Evolutionary conservation across 2,329 filamentous ascomycete species (phyloP).

Genomic region (Passalora sequoiae): DNA sequence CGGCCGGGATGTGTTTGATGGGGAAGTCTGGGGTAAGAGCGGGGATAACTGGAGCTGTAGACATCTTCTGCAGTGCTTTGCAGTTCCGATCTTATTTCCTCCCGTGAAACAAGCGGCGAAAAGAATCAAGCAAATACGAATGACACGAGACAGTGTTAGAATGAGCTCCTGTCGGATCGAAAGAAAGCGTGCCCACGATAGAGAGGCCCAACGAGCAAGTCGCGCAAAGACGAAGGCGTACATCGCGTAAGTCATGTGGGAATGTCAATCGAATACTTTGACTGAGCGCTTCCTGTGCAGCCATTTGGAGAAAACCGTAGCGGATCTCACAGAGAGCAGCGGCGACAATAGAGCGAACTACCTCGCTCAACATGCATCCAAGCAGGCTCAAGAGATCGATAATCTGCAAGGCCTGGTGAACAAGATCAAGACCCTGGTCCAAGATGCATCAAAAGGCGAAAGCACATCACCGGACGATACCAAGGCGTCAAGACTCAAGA

Average conservation of each 20-base stretch:
- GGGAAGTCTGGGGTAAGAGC: too few relatives aligned
- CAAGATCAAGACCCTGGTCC: constrained; percentile 22
- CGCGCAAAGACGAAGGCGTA: constrained; percentile 23
- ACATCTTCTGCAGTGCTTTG: too few relatives aligned
- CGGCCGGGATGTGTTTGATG: too few relatives aligned
- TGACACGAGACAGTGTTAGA: too few relatives aligned
- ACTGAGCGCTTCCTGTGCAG: neutral
- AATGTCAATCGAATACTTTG: neutral
- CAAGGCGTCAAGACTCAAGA: constrained; percentile 5
- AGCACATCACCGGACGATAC: constrained; percentile 2
- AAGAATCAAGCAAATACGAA: too few relatives aligned
- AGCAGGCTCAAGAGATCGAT: constrained; percentile 23
- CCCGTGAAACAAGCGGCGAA: too few relatives aligned
- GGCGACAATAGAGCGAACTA: constrained; percentile 19
- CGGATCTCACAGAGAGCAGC: constrained; percentile 19
- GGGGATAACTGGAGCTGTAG: too few relatives aligned
- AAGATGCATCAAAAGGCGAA: constrained; percentile 18
- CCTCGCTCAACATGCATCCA: constrained; percentile 20
- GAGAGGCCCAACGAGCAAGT: constrained; percentile 22
- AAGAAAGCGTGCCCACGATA: constrained; percentile 21
- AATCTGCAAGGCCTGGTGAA: constrained; percentile 19
- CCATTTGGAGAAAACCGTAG: constrained; percentile 23
- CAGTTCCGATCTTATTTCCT: too few relatives aligned
- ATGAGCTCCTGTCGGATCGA: constrained; percentile 25
- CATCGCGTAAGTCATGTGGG: constrained; percentile 8